These are phyloP conservation scores for Phytophthora chlamydospora DNA, from an alignment of 352 stramenopile genomes.

Conservation along the genomic window DNA sequence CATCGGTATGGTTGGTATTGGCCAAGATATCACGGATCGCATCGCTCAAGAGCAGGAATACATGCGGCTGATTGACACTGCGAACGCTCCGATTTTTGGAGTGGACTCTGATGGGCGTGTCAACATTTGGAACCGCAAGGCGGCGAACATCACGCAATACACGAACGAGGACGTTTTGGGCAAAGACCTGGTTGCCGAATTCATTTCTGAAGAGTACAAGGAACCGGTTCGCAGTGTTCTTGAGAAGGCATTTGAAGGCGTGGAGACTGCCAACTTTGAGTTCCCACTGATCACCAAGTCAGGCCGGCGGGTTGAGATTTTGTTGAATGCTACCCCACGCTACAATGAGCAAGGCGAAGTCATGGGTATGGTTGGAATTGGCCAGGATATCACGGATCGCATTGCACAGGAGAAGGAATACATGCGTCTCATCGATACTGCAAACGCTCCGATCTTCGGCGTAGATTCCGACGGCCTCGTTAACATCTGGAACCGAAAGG, in stretches of 20 bases:
- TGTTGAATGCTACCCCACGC: constrained; percentile 21
- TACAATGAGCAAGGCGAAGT: constrained; percentile 27
- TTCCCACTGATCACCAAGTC: constrained; percentile 25
- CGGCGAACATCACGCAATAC: constrained; percentile 53
- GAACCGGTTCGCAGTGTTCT: constrained; percentile 10
- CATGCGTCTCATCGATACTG: constrained; percentile 43
- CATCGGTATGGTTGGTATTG: constrained; percentile 48
- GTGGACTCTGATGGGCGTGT: constrained; percentile 48
- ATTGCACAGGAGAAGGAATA: constrained; percentile 31
- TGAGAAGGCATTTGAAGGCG: constrained; percentile 23
- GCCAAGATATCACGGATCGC: constrained; percentile 51
- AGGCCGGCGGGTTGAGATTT: constrained; percentile 19
- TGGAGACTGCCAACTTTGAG: constrained; percentile 25
- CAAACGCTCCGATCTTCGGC: constrained; percentile 49
- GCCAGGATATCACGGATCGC: constrained; percentile 27
- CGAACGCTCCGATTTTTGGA: constrained; percentile 62
- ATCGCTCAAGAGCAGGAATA: constrained; percentile 65
- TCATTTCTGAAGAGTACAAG: constrained; percentile 23
- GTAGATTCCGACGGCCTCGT: constrained; percentile 51
- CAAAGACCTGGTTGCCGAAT: constrained; percentile 30
- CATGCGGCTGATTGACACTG: constrained; percentile 52
- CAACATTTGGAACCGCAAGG: constrained; percentile 60
- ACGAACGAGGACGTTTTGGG: constrained; percentile 47
- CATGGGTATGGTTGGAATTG: constrained; percentile 29
- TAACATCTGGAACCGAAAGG: constrained; percentile 64